A percentile compares a stretch with the other conserved stretches of the same genome.
Conservation (phyloP, 1,139 yeast species). For the Debaryomyces sp. region DNA sequence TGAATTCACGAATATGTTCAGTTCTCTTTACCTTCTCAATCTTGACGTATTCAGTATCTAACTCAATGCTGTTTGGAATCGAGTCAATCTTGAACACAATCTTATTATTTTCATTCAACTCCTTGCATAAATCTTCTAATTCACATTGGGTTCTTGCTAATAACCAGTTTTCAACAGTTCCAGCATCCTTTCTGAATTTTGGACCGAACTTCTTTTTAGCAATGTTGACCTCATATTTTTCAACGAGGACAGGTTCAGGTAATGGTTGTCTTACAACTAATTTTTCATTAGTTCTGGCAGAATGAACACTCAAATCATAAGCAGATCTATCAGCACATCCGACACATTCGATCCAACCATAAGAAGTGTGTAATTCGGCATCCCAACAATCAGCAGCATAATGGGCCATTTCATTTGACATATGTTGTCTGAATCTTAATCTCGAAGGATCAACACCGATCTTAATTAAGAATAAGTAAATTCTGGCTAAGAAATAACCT, state of each 20-base stretch:
- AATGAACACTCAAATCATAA: conserved; percentile 92
- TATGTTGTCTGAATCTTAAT: conserved; percentile 97
- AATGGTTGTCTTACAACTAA: conserved; percentile 90
- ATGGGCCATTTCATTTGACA: conserved; percentile 99
- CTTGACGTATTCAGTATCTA: conserved; percentile 69
- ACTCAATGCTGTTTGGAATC: conserved; percentile 63
- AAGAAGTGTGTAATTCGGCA: conserved; percentile 93
- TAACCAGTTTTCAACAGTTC: conserved; percentile 84
- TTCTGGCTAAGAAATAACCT: conserved; percentile 95
- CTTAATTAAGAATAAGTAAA: conserved; percentile 77
- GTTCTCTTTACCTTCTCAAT: conserved; percentile 79
- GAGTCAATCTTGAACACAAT: conserved; percentile 65
- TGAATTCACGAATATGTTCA: conserved; percentile 92
- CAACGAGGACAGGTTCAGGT: conserved; percentile 81
- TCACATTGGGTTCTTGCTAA: conserved; percentile 80
- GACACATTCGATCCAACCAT: conserved; percentile 99
- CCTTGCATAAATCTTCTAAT: conserved; percentile 73
- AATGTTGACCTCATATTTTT: conserved; percentile 79
- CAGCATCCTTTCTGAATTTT: conserved; percentile 94
- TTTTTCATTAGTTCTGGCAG: conserved; percentile 94
- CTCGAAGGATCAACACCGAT: conserved; percentile 87
- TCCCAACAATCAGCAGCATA: conserved; percentile 99
- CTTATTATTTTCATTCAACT: conserved; percentile 64
- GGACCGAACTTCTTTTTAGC: conserved; percentile 98
- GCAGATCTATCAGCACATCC: conserved; percentile 99